A percentile compares a stretch with the other conserved stretches of the same genome.
These are phyloP conservation scores for Neonectria neomacrospora DNA, from an alignment of 2,329 filamentous ascomycete genomes.

Conservation along the genomic window DNA sequence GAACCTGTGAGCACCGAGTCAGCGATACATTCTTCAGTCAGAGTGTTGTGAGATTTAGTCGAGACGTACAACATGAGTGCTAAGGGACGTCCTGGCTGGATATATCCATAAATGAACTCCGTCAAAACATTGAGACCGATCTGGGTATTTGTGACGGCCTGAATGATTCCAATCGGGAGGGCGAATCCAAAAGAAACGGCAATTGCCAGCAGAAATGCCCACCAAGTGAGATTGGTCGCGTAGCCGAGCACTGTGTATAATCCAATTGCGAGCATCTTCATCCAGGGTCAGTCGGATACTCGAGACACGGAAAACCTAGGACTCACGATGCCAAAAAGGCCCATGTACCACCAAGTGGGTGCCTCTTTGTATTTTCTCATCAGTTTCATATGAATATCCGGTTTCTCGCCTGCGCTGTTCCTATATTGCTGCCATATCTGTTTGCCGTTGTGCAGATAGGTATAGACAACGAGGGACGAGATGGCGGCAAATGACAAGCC, in stretches of 20 bases:
- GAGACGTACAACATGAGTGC: slow-evolving; percentile 74
- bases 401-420: slow-evolving; percentile 68
- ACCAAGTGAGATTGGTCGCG: slow-evolving; percentile 76
- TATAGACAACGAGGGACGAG: slow-evolving; percentile 75
- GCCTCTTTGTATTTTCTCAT: slow-evolving; percentile 73
- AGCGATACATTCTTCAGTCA: background rate
- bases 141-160: slow-evolving; percentile 76
- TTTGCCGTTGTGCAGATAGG: slow-evolving; percentile 72
- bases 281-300: slow-evolving; percentile 25
- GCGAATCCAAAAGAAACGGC: slow-evolving; percentile 72
- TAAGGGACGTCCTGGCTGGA: slow-evolving; percentile 76
- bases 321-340: slow-evolving; percentile 65
- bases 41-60: too few species aligned
- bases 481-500: slow-evolving; percentile 79
- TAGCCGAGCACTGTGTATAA: slow-evolving; percentile 68
- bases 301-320: background rate
- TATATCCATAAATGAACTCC: slow-evolving; percentile 80
- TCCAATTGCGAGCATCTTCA: slow-evolving; percentile 64
- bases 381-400: slow-evolving; percentile 72
- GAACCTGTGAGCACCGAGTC: slow-evolving; percentile 55
- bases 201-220: slow-evolving; percentile 76
- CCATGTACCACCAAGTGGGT: slow-evolving; percentile 72
- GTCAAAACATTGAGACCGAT: slow-evolving; percentile 80
- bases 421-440: slow-evolving; percentile 73
- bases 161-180: slow-evolving; percentile 75